Evolutionary conservation across 305 asterid genomes (phyloP).

Genomic region (Solanum chacoense): DNA sequence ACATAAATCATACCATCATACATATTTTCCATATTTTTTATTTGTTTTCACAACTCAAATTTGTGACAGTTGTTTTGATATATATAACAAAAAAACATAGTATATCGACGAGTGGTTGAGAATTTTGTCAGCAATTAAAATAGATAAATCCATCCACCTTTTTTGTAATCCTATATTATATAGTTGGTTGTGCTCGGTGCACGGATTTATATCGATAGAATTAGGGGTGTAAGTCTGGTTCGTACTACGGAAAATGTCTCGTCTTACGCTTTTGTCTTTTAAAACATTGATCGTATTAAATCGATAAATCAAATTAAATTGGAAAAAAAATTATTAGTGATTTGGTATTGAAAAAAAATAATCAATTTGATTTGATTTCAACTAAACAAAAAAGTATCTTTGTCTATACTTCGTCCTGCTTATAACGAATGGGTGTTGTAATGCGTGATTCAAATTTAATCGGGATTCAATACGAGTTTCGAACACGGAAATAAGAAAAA

Average conservation of each 20-base stretch:
- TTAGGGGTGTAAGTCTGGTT: not conserved
- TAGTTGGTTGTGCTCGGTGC: not conserved
- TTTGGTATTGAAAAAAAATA: not conserved
- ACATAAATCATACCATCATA: rapidly evolving
- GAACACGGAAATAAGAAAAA: not conserved
- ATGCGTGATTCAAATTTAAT: too few relatives aligned
- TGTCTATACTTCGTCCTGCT: not conserved
- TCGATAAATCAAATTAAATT: not conserved
- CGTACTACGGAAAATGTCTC: too few relatives aligned
- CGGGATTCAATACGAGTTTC: rapidly evolving
- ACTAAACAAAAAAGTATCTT: not conserved
- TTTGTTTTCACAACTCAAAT: not conserved
- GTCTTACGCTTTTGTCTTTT: too few relatives aligned
- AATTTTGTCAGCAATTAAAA: not conserved
- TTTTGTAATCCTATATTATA: not conserved
- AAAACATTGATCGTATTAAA: too few relatives aligned
- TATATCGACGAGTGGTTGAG: not conserved
- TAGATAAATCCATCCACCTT: not conserved
- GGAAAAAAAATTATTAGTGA: not conserved
- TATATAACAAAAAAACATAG: not conserved
- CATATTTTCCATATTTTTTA: too few relatives aligned
- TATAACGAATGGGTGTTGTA: too few relatives aligned
- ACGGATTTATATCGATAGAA: not conserved
- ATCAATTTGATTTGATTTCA: not conserved
- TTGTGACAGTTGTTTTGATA: not conserved